These are phyloP conservation scores for Samsoniella hepiali DNA, from an alignment of 2,329 filamentous ascomycete genomes.

Conservation along the genomic window DNA sequence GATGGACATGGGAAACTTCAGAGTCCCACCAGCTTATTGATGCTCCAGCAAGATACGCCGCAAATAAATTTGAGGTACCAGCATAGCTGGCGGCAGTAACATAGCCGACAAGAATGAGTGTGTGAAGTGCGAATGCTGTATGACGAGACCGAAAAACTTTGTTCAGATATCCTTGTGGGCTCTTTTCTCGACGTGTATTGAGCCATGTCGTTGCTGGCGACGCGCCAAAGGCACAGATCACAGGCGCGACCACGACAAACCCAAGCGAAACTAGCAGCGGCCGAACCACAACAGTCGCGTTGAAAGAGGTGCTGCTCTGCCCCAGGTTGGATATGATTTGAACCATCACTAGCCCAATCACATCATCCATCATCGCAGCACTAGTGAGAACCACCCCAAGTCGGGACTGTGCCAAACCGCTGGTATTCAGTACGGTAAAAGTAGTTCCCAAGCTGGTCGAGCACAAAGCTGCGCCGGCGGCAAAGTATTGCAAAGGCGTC, in stretches of 20 bases:
- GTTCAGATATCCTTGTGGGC: constrained; percentile 24
- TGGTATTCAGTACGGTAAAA: constrained; percentile 51
- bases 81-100: constrained; percentile 54
- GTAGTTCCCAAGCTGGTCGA: constrained; percentile 72
- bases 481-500: constrained; percentile 61
- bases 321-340: constrained; percentile 68
- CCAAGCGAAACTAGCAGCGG: constrained; percentile 47
- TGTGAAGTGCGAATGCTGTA: constrained; percentile 46
- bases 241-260: constrained; percentile 47
- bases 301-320: constrained; percentile 22
- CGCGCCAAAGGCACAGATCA: constrained; percentile 44
- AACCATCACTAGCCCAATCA: constrained; percentile 73
- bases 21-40: constrained; percentile 58
- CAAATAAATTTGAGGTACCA: constrained; percentile 60
- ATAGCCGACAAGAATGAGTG: constrained; percentile 45
- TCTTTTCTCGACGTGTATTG: constrained; percentile 30
- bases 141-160: constrained; percentile 29
- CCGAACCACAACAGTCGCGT: constrained; percentile 39
- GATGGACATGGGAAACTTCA: constrained; percentile 27
- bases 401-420: constrained; percentile 41
- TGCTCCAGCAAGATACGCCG: constrained; percentile 61
- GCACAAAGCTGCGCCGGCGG: constrained; percentile 69
- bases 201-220: constrained; percentile 39
- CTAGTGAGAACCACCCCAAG: constrained; percentile 63
- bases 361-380: constrained; percentile 80